Evolutionary conservation across 2,329 filamentous ascomycete species (phyloP).

Genomic region (Botryosphaeria dothidea): DNA sequence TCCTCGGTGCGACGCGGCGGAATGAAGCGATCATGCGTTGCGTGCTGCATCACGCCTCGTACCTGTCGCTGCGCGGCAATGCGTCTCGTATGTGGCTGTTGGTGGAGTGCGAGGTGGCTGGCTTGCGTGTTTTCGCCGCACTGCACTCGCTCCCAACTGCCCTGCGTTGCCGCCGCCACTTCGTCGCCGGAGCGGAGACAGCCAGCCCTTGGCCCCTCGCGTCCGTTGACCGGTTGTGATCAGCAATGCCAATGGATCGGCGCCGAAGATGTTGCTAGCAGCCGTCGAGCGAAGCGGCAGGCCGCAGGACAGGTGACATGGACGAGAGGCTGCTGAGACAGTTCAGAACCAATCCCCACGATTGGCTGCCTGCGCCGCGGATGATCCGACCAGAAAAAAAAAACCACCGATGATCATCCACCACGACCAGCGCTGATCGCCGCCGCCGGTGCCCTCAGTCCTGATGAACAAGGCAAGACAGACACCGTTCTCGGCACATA

Average conservation of each 20-base stretch:
- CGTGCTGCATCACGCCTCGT: too few relatives aligned
- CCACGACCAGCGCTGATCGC: constrained; percentile 4
- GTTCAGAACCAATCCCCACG: background rate
- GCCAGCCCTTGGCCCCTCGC: background rate
- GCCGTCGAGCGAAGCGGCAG: background rate
- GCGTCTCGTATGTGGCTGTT: too few relatives aligned
- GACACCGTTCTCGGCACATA: background rate
- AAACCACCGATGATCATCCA: constrained; percentile 4
- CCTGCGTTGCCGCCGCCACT: background rate
- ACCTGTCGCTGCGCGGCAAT: too few relatives aligned
- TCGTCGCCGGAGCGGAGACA: background rate
- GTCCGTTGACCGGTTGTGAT: constrained; percentile 12
- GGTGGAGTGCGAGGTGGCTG: background rate
- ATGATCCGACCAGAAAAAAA: background rate
- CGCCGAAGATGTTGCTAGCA: background rate
- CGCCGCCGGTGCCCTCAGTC: background rate
- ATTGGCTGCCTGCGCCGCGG: background rate
- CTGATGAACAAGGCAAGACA: background rate
- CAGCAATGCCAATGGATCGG: background rate
- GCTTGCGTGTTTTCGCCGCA: background rate
- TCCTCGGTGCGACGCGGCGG: background rate
- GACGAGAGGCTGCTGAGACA: background rate
- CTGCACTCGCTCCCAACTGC: background rate
- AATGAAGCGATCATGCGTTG: background rate
- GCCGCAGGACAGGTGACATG: background rate